Evolutionary conservation across 1,284 basidiomycete genomes (phyloP).

Genomic region (Termitomyces sp.): DNA sequence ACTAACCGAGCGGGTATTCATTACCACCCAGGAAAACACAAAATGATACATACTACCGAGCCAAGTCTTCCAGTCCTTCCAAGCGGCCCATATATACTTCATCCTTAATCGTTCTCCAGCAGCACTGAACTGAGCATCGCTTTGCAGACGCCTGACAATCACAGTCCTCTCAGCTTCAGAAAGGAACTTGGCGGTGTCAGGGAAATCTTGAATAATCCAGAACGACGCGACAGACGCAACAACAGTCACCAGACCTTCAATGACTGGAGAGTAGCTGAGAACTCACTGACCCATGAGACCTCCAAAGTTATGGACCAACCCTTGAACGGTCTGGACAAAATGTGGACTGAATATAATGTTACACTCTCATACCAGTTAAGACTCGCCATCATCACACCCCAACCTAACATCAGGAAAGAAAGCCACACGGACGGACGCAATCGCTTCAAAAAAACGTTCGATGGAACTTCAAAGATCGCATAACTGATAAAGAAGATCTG

Average conservation of each 20-base stretch:
- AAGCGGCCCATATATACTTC: constrained; percentile 58
- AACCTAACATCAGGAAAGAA: constrained; percentile 29
- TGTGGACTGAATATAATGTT: not conserved
- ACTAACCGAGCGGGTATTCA: constrained; percentile 31
- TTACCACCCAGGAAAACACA: not conserved
- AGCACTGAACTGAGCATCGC: constrained; percentile 70
- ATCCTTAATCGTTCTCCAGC: constrained; percentile 59
- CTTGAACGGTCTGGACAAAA: constrained; percentile 55
- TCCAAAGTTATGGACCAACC: constrained; percentile 58
- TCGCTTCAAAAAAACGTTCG: constrained; percentile 66
- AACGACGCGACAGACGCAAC: constrained; percentile 62
- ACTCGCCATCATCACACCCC: constrained; percentile 63
- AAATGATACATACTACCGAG: constrained; percentile 44
- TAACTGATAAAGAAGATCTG: constrained; percentile 61
- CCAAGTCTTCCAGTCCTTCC: constrained; percentile 74
- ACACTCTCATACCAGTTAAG: not conserved
- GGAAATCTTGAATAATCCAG: constrained; percentile 79
- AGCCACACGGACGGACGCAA: constrained; percentile 37
- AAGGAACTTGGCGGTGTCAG: constrained; percentile 74
- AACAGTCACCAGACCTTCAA: constrained; percentile 54
- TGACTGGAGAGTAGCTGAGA: constrained; percentile 20
- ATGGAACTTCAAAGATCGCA: constrained; percentile 65
- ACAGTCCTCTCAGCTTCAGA: constrained; percentile 64
- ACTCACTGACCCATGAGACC: constrained; percentile 52
- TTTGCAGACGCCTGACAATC: constrained; percentile 61